Evolutionary conservation across 2,329 filamentous ascomycete species (phyloP).

Genomic region (Bipolaris victoriae): DNA sequence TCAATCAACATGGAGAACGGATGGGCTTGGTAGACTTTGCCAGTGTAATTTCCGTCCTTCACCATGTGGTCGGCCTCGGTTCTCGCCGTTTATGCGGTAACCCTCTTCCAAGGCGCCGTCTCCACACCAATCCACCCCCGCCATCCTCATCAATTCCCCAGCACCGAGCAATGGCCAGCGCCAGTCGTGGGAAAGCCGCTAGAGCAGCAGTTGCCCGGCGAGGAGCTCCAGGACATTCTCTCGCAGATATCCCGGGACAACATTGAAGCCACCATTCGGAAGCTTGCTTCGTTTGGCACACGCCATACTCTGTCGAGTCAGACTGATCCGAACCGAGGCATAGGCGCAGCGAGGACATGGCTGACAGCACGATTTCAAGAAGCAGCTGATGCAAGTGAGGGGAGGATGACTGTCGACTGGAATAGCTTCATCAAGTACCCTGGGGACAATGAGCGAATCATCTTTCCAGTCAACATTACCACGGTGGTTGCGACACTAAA

Average conservation of each 20-base stretch:
- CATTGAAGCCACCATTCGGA: conserved; percentile 57
- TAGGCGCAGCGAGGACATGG: conserved; percentile 63
- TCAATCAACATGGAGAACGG: neutral
- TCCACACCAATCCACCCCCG: conserved; percentile 22
- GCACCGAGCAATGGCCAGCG: conserved; percentile 45
- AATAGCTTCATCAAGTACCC: conserved; percentile 56
- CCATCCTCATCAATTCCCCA: conserved; percentile 18
- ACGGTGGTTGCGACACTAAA: conserved; percentile 55
- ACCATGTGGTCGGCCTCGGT: conserved; percentile 20
- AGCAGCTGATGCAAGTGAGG: conserved; percentile 54
- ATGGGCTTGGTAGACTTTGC: neutral
- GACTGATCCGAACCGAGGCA: conserved; percentile 56
- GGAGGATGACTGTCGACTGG: conserved; percentile 57
- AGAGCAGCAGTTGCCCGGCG: conserved; percentile 46
- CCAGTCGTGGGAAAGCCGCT: conserved; percentile 38
- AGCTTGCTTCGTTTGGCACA: conserved; percentile 61
- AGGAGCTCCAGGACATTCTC: conserved; percentile 47
- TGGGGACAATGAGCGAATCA: conserved; percentile 48
- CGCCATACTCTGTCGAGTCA: conserved; percentile 61
- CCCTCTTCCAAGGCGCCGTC: conserved; percentile 10
- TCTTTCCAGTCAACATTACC: conserved; percentile 57
- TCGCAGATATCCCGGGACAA: conserved; percentile 48
- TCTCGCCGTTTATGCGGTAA: conserved; percentile 11
- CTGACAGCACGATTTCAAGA: conserved; percentile 55
- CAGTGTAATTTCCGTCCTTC: neutral